Base-by-base conservation (phyloP, 768 basidiomycete species). In the Favolaschia claudopus region DNA sequence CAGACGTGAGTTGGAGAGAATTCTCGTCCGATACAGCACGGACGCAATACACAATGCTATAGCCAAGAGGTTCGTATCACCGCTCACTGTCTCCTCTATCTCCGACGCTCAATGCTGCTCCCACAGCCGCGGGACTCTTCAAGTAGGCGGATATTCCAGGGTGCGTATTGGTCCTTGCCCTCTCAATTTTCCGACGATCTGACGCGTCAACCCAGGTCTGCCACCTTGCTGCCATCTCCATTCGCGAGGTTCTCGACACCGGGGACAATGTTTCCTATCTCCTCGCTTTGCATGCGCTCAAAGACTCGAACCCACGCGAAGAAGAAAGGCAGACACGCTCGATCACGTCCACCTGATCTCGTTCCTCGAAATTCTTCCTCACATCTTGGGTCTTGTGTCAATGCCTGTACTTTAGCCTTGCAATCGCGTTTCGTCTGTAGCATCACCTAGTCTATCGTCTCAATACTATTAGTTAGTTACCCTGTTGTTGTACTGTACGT, bases 31-130 rank as follows among this genome's bases (percentile, higher is more conserved):
- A 68, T 93, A 93, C 67, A 84, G 89, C 0, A 86, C 90, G 66
- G 91, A 93, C 62, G 85, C 87, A 12, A 91, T 93, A 52, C 92
- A 93, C 72, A 93, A 93, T 68, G 83, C 85, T 9, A 91, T 93
- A 68, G 79, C 92, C 17, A 82, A 82, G 56, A 87, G 89, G 66
- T 87, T 87, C 40, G 84, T 85, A 19, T 76, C 84, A 17, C 76
- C 92, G 15, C 82, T 86, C 59, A 79, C 83, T 1, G 85, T 81
- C 27, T 2, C 34, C n/a, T 13, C 17, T 20, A 31, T 2, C 15
- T 20, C 33, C 17, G n/a, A 13, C 40, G 20, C 28, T 33, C 19
- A 49, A 8, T 27, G 31, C 33, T 31, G 12, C 9, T 46, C 25
- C 12, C 19, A 20, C 44, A 66, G 64, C 29, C 60, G 61, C 45